phyloP scores from a whole-genome alignment of 768 basidiomycete species.

The Russula abietina region DNA sequence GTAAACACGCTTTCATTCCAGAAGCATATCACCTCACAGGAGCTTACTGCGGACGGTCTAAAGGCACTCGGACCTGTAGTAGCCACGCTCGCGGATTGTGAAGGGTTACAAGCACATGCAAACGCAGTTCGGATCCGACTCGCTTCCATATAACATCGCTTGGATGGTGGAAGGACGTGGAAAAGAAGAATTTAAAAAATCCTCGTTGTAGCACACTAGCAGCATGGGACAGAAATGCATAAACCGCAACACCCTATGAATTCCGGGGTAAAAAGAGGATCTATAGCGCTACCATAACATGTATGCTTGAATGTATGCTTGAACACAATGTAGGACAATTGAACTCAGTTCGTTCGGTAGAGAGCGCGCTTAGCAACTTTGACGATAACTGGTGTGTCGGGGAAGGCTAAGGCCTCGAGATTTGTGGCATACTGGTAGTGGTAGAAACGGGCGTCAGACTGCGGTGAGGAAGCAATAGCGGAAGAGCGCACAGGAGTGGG shows the following conservation, averaged over 20 bases:
- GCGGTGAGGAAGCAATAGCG: slow-evolving; percentile 12
- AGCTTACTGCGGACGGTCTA: slow-evolving; percentile 76
- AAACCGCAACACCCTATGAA: not conserved
- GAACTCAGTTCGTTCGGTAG: slow-evolving; percentile 73
- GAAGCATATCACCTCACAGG: slow-evolving; percentile 97
- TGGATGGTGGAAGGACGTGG: not conserved
- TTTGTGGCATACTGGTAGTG: slow-evolving; percentile 78
- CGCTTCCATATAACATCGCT: slow-evolving; percentile 4
- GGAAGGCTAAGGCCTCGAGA: slow-evolving; percentile 90
- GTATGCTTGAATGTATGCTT: slow-evolving; percentile 21
- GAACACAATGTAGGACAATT: slow-evolving; percentile 5
- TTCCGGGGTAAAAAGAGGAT: slow-evolving; percentile 6
- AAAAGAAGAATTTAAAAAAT: not conserved
- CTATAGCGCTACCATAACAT: slow-evolving; percentile 24
- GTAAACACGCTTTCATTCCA: slow-evolving; percentile 98
- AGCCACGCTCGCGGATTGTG: slow-evolving; percentile 85
- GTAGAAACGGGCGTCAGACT: slow-evolving; percentile 6
- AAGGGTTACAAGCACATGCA: slow-evolving; percentile 91
- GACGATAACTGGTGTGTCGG: slow-evolving; percentile 81
- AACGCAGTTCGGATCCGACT: slow-evolving; percentile 91
- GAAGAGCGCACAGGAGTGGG: slow-evolving; percentile 80
- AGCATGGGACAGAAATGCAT: not conserved
- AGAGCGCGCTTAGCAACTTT: slow-evolving; percentile 94
- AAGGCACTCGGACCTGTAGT: slow-evolving; percentile 79
- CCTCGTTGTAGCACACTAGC: not conserved